Percentiles rank a stretch among this genome's conserved stretches.
Evolutionary conservation across 2,329 filamentous ascomycete genomes (phyloP).

Genomic region (Aspergillus sp.): DNA sequence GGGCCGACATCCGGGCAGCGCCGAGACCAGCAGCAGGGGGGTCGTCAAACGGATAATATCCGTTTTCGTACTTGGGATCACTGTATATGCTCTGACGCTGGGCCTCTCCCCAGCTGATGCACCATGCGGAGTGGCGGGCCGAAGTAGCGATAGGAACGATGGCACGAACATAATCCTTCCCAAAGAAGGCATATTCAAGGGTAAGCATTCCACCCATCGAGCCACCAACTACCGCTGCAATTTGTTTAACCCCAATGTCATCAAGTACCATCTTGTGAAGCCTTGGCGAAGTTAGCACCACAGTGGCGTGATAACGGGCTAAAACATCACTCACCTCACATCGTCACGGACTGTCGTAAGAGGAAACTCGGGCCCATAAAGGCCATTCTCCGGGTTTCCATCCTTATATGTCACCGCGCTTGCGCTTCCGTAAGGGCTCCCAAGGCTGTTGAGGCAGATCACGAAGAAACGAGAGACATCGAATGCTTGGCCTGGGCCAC

Average conservation of each 20-base stretch:
- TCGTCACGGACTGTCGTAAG: constrained; percentile 94
- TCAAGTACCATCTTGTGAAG: constrained; percentile 58
- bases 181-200: constrained; percentile 67
- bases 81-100: constrained; percentile 77
- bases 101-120: constrained; percentile 60
- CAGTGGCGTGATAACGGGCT: background rate
- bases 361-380: constrained; percentile 94
- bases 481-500: constrained; percentile 53
- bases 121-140: constrained; percentile 58
- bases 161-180: constrained; percentile 59
- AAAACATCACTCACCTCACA: constrained; percentile 67
- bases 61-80: constrained; percentile 97
- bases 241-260: constrained; percentile 53
- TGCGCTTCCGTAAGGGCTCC: constrained; percentile 56
- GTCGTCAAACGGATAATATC: constrained; percentile 86
- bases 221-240: constrained; percentile 56
- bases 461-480: constrained; percentile 55
- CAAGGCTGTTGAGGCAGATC: constrained; percentile 55
- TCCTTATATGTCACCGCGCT: constrained; percentile 74
- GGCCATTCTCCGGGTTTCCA: constrained; percentile 69
- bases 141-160: constrained; percentile 59
- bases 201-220: constrained; percentile 61
- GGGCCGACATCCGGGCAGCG: constrained; percentile 92
- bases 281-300: constrained; percentile 28
- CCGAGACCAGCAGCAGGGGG: constrained; percentile 84